Evolutionary conservation across 495 filamentous ascomycete genomes (phyloP), one percentile per base, ranked within the genome.

Genomic region (Hyaloscypha hepaticicola): DNA sequence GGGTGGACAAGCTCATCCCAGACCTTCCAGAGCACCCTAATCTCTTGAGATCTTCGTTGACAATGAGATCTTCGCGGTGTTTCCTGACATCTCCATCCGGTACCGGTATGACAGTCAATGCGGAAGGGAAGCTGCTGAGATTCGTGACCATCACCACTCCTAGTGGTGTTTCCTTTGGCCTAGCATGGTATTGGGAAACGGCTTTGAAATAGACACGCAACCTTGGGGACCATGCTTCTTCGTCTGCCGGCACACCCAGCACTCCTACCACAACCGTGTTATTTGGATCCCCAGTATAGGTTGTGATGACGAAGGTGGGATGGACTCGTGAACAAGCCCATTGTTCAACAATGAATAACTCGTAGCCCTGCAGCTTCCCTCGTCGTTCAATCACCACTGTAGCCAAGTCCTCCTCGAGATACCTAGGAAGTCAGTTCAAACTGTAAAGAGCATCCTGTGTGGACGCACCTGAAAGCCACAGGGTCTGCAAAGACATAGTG

Each of bases 61-160:
- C 91, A 64, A 97, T 90, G 71, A 98, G 97, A 59, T 90, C 86
- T 61, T 90, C 87, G 29, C 91, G 81, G 68, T 97, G 88, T 66
- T 87, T 88, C 62, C 82, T 86, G 38, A 96, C 78, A 72, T 97
- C 91, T 9, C 96, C 96, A 60, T 88, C 88, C 2, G 95, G 95
- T 0, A 98, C 87, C 0, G 88, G 80, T 55, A 99, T 93, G 26
- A 97, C 91, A 0, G 91, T 96, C 58, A 97, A 77, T 0, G 89
- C 88, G 14, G 91, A 95, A 8, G 96, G 94, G 66, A 99, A 97
- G 45, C 86, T 87, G 70, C 87, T 90, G 19, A 99, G 78, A 73
- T 97, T 97, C 8, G 95, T 98, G 58, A 97, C 88, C 90, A 97
- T 96, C 67, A 99, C 75, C 45, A 86, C 88, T 1, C 95, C 96